Evolutionary conservation across 164 flowering plant species (phyloP).

Genomic region (Annona cherimola): DNA sequence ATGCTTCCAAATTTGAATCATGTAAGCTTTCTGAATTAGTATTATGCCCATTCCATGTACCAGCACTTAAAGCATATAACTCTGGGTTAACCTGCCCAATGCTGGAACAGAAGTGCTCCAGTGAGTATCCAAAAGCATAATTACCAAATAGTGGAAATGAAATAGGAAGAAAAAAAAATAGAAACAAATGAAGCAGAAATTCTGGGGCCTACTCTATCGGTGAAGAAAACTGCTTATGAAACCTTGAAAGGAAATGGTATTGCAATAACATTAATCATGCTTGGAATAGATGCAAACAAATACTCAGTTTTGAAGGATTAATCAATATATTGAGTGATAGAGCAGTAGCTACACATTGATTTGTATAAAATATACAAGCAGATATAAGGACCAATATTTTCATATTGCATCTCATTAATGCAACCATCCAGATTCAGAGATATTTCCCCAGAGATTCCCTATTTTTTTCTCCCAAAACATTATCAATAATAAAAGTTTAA

Average conservation of each 20-base stretch:
- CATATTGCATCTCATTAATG: too few relatives aligned
- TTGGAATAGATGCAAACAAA: not conserved
- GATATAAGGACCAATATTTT: too few relatives aligned
- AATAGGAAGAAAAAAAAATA: not conserved
- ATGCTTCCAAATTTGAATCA: slow-evolving; percentile 28
- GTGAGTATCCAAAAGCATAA: slow-evolving; percentile 2
- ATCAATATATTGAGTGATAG: not conserved
- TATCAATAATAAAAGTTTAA: too few relatives aligned
- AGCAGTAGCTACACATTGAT: not conserved
- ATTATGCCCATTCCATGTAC: slow-evolving; percentile 39
- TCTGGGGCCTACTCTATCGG: not conserved
- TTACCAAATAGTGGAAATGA: not conserved
- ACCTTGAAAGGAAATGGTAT: not conserved
- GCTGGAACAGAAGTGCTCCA: slow-evolving; percentile 40
- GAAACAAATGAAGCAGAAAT: not conserved
- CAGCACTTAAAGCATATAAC: slow-evolving; percentile 75
- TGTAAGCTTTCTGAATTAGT: slow-evolving; percentile 13
- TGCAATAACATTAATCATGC: not conserved
- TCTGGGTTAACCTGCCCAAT: slow-evolving; percentile 82
- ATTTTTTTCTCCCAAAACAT: too few relatives aligned
- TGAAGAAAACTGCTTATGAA: not conserved
- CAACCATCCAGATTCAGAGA: too few relatives aligned
- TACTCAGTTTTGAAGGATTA: not conserved
- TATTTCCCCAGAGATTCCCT: too few relatives aligned
- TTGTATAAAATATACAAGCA: too few relatives aligned